Evolutionary conservation across 257 asterid genomes (phyloP).

Genomic region (Solanum peruvianum): DNA sequence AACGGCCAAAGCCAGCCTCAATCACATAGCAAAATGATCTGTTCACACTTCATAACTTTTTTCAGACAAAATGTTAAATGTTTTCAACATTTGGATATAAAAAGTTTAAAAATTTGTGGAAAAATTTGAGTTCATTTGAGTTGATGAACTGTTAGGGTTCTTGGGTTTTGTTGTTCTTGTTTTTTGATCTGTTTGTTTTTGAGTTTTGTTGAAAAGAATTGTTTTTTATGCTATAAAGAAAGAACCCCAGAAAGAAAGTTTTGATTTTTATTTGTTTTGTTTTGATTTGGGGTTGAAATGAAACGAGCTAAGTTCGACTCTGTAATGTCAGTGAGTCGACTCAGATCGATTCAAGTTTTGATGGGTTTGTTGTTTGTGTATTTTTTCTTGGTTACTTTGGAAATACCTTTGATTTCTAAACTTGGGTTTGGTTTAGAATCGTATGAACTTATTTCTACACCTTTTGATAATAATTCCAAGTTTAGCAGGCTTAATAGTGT

Average conservation of each 20-base stretch:
- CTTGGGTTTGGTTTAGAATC: constrained; percentile 56
- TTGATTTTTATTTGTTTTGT: not conserved
- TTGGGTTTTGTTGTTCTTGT: not conserved
- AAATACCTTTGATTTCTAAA: constrained; percentile 73
- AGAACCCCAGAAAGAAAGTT: not conserved
- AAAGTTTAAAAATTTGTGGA: not conserved
- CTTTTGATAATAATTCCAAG: constrained; percentile 24
- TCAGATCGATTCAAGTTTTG: constrained; percentile 70
- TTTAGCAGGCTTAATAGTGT: constrained; percentile 18
- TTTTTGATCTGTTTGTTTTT: constrained; percentile 5
- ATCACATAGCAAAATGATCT: not conserved
- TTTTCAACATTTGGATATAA: not conserved
- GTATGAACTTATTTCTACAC: constrained; percentile 27
- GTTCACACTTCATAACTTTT: not conserved
- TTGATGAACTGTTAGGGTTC: constrained; percentile 16
- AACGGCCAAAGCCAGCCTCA: constrained; percentile 2
- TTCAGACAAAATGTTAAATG: not conserved
- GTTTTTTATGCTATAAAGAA: not conserved
- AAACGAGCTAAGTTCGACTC: constrained; percentile 66
- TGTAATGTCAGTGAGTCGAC: constrained; percentile 60
- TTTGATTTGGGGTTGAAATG: constrained; percentile 15
- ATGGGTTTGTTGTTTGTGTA: constrained; percentile 60
- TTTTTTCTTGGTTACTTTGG: constrained; percentile 49
- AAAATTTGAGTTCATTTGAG: not conserved
- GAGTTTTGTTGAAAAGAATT: not conserved